Evolutionary conservation across 805 yeast genomes (phyloP), one percentile per base, ranked within the genome.

Genomic region (Candida orba): DNA sequence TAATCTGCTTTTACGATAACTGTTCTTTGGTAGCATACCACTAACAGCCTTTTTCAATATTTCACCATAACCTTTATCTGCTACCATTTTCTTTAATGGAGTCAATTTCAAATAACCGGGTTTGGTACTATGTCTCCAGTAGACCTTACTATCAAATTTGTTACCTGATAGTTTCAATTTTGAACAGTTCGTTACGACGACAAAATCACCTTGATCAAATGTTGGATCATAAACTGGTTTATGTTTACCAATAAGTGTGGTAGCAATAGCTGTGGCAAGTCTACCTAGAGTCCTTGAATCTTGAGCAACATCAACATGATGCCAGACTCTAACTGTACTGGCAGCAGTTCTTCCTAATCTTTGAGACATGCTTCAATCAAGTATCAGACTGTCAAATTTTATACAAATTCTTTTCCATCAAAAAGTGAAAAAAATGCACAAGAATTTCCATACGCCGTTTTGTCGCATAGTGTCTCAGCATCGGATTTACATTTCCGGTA

Each of bases 11-110:
- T 81, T 76, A 63, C 98, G 78, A 50, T 83, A 75, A 56, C 81
- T 80, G 64, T 93, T 91, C 68, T 87, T 90, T 36, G 99, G 99
- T 44, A 93, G 72, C 99, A 93, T 93, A 44, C 95, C 95, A 50
- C 87, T 81, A 6, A 93, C 99, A 2, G 99, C 98, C 54, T 84
- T 78, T 55, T 67, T 76, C 55, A 93, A 68, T 12, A 90, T 68
- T 64, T 93, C 98, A n/a, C 87, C 81, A 53, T 79, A 85, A 8
- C 99, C 99, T 56, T 82, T 79, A 60, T 89, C 81, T 38, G 69
- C 77, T 34, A 79, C 76, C 63, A 90, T 67, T 48, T 77, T 80
- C 44, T 79, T 79, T 93, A 93, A 84, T 20, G 96, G 80, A 36
- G 80, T 75, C 53, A 86, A 78, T 56, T 84, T 84, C 56, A 93